Conservation (phyloP, 352 stramenopile genomes). For the Phytophthora nicotianae region DNA sequence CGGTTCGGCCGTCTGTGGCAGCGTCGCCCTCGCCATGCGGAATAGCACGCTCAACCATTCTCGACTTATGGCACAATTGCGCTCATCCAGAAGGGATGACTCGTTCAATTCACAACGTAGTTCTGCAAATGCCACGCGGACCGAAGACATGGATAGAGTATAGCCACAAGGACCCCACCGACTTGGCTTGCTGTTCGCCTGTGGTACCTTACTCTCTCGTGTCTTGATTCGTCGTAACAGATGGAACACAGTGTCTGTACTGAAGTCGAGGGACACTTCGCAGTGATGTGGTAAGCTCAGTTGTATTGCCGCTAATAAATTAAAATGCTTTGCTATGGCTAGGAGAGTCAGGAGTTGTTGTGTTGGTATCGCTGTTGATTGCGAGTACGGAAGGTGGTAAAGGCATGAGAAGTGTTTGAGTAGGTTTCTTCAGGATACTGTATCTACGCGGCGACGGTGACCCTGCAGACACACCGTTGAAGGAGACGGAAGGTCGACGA, state of each 20-base stretch:
- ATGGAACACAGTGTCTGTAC: conserved; percentile 14
- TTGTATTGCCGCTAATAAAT: conserved; percentile 39
- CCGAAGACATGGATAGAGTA: conserved; percentile 77
- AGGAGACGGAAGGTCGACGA: conserved; percentile 38
- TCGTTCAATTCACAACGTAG: conserved; percentile 30
- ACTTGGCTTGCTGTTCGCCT: conserved; percentile 23
- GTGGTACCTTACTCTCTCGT: conserved; percentile 19
- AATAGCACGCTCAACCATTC: conserved; percentile 69
- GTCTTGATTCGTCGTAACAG: conserved; percentile 27
- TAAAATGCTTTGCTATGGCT: conserved; percentile 23
- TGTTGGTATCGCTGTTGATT: conserved; percentile 1
- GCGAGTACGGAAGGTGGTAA: conserved; percentile 5
- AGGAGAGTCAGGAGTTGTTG: neutral
- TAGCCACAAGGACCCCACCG: conserved; percentile 37
- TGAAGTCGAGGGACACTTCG: conserved; percentile 9
- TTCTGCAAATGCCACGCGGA: conserved; percentile 35
- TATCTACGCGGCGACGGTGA: conserved; percentile 15
- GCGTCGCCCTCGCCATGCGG: conserved; percentile 47
- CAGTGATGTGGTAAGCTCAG: conserved; percentile 23
- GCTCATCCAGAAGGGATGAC: conserved; percentile 42
- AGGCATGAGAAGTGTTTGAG: conserved; percentile 1
- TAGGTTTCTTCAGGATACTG: conserved; percentile 32
- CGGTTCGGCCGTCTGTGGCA: conserved; percentile 45
- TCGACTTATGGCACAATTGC: conserved; percentile 61
- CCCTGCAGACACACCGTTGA: conserved; percentile 8